Evolutionary conservation across 116 monocot species (phyloP), one percentile per base, ranked within the genome.

Genomic region (Phalaenopsis hybrid): DNA sequence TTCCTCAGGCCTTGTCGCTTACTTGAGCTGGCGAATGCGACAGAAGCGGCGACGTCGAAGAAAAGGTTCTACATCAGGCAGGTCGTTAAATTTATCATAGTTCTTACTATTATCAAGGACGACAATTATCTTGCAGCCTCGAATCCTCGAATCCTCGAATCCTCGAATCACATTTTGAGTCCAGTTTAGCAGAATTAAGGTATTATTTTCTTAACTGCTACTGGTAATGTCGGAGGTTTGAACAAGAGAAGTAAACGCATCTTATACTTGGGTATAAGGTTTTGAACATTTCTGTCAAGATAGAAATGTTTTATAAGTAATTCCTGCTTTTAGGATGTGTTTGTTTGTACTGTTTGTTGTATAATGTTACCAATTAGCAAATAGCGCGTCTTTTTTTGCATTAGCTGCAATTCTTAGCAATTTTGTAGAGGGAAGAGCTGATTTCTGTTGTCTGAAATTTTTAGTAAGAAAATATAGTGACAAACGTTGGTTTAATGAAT

Each of bases 21-120:
- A 86, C 49, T 83, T 94, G 77, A 94, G 88, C 52, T 99, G 99
- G 91, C 76, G 93, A 75, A 87, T 92, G 87, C 89, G 89, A 50
- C 91, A 89, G 76, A 92, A 87, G 82, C 86, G 94, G 23, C 80
- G 92, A 23, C 81, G 88, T 28, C 88, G 95, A 81, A 90, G 92
- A 77, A 95, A 85, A 87, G 86, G 86, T 11, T 88, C 89, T 6
- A 75, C 78, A 63, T 78, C 89, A 20, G 85, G 57, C 67, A 89
- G 95, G 5, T 8, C 67, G 8, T 10, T 81, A 63, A 93, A 85
- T 79, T 18, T 89, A 75, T 90, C 85, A 17, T 96, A 84, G 79
- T 65, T 16, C 46, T 70, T 2, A 16, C 9, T 31, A 75, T 75
- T 45, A 15, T 75, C 37, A 75, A 75, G 13, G 41, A 55, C 15